A percentile compares a stretch with the other conserved stretches of the same genome.
Conservation (phyloP, 1,139 yeast species). For the Blastobotrys malaysiensis region DNA sequence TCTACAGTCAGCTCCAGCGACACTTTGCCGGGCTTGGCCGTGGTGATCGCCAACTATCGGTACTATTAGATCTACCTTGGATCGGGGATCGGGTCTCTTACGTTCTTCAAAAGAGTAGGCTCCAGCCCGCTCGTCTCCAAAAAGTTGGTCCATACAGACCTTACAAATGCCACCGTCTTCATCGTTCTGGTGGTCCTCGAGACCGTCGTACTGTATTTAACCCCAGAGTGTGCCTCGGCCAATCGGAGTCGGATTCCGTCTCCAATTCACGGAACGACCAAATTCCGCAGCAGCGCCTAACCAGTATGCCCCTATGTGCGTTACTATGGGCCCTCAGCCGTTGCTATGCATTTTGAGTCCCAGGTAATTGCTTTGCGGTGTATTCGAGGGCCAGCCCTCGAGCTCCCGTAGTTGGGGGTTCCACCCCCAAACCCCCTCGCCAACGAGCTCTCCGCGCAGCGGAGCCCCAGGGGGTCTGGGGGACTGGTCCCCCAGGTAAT, state of each 20-base stretch:
- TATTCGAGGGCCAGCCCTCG: no score
- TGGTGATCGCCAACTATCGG: constrained; percentile 24
- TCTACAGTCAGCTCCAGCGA: constrained; percentile 32
- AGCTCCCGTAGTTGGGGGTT: no score
- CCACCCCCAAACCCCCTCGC: no score
- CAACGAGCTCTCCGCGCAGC: no score
- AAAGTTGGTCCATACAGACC: constrained; percentile 35
- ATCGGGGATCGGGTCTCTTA: constrained; percentile 17
- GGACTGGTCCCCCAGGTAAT: no score
- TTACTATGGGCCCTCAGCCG: no score
- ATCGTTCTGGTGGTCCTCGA: not conserved
- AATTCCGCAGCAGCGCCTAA: not conserved
- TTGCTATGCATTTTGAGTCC: no score
- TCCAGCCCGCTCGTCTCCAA: constrained; percentile 35
- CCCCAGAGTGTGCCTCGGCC: not conserved
- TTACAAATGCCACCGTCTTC: constrained; percentile 3
- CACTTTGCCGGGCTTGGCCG: constrained; percentile 35
- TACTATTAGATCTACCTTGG: constrained; percentile 1
- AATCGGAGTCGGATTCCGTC: not conserved
- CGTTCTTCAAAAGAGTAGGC: constrained; percentile 31
- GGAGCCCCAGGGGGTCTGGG: no score
- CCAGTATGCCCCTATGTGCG: no score
- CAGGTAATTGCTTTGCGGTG: no score
- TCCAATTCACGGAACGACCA: not conserved
- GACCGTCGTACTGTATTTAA: no score